Percentiles rank a stretch among this genome's conserved stretches.
Conservation (phyloP, 768 basidiomycete genomes). For the Trametes sanguinea region DNA sequence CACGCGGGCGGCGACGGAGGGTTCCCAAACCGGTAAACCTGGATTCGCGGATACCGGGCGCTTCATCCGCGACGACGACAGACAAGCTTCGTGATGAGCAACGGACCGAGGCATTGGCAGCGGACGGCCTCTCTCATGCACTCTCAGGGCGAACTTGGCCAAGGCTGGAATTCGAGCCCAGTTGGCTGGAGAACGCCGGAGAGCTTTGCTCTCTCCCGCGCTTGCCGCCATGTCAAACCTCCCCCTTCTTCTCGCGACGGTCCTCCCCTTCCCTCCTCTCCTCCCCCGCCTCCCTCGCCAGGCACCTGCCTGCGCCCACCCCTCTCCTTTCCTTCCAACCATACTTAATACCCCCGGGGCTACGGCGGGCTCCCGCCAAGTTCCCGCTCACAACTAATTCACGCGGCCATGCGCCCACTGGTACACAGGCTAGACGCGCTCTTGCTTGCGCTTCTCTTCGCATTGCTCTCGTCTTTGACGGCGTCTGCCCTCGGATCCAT, state of each 20-base stretch:
- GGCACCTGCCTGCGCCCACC: constrained; percentile 18
- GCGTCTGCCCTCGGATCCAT: neutral
- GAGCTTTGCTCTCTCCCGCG: constrained; percentile 4
- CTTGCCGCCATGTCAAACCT: constrained; percentile 11
- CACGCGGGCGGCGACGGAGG: neutral
- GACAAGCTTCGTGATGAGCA: constrained; percentile 11
- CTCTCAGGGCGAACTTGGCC: neutral
- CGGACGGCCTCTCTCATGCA: neutral
- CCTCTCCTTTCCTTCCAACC: constrained; percentile 15
- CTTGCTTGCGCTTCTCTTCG: neutral
- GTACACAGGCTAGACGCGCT: constrained; percentile 7
- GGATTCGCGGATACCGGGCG: constrained; percentile 7
- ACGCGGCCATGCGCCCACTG: constrained; percentile 1
- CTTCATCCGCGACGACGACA: neutral
- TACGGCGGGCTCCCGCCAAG: neutral
- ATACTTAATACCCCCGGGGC: constrained; percentile 8
- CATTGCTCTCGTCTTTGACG: neutral
- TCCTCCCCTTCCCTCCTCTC: neutral
- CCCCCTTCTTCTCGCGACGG: neutral
- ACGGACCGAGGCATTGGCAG: neutral
- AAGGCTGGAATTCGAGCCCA: neutral
- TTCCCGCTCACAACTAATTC: constrained; percentile 6
- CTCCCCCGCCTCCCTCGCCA: constrained; percentile 2
- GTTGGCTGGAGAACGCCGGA: constrained; percentile 1
- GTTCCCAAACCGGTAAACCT: constrained; percentile 1